These are phyloP conservation scores for Amoebophrya sp. DNA, from an alignment of 169 alveolate genomes.

Conservation along the genomic window DNA sequence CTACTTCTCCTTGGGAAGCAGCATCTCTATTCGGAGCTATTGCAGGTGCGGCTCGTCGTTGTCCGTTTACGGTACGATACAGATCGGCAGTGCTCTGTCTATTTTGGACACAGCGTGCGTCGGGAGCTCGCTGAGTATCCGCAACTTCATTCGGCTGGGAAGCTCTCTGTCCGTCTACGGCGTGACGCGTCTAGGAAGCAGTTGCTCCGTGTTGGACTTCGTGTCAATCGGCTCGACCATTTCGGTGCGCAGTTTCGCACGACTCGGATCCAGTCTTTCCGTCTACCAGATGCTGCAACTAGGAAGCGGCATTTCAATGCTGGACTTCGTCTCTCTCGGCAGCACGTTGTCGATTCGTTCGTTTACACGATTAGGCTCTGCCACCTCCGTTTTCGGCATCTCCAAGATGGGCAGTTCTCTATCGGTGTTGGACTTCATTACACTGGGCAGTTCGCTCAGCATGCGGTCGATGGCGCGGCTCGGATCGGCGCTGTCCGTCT, in stretches of 20 bases:
- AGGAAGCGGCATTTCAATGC: slow-evolving; percentile 17
- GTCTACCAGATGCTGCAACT: not conserved
- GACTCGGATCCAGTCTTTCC: slow-evolving; percentile 17
- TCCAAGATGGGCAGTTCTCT: not conserved
- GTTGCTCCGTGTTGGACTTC: not conserved
- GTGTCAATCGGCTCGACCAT: slow-evolving; percentile 11
- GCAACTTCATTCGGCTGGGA: slow-evolving; percentile 24
- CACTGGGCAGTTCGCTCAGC: slow-evolving; percentile 45
- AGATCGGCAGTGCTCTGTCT: not conserved
- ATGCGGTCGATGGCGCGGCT: slow-evolving; percentile 38
- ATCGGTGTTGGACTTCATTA: slow-evolving; percentile 15
- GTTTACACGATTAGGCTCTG: not conserved
- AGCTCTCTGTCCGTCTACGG: slow-evolving; percentile 9
- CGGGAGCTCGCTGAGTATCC: not conserved
- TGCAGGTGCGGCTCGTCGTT: not conserved
- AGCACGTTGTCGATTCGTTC: not conserved
- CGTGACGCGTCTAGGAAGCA: not conserved
- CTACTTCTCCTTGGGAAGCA: not conserved
- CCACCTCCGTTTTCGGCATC: not conserved
- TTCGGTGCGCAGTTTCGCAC: not conserved
- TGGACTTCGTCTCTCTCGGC: slow-evolving; percentile 31
- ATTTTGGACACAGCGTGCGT: not conserved
- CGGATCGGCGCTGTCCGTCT: slow-evolving; percentile 2
- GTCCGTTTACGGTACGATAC: not conserved
- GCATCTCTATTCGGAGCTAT: not conserved